Percentiles rank a stretch among this genome's conserved stretches.
Conservation (phyloP, 2,329 filamentous ascomycete genomes). For the Calonectria pseudoreteaudii region DNA sequence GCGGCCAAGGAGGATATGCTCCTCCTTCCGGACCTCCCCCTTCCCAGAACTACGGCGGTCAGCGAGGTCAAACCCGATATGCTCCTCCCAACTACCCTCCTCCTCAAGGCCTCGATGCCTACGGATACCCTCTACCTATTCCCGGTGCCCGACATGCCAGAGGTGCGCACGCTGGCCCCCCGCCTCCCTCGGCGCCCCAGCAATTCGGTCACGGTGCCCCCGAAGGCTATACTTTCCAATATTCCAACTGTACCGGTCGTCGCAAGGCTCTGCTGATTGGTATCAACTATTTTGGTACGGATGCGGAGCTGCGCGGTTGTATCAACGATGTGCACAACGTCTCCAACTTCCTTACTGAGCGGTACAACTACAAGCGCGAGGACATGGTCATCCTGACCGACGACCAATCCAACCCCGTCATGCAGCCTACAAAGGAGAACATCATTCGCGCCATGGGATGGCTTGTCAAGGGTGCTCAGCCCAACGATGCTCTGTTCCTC, state of each 20-base stretch:
- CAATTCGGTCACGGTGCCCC: constrained; percentile 77
- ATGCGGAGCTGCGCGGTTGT: constrained; percentile 79
- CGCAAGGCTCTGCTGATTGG: constrained; percentile 82
- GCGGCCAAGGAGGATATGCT: constrained; percentile 36
- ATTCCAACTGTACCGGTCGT: constrained; percentile 79
- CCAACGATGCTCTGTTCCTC: constrained; percentile 82
- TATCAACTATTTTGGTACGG: constrained; percentile 83
- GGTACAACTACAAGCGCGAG: constrained; percentile 78
- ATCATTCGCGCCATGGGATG: constrained; percentile 81
- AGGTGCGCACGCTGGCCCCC: constrained; percentile 49
- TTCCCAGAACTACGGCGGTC: constrained; percentile 31
- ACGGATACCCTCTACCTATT: constrained; percentile 61
- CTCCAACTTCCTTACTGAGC: constrained; percentile 75
- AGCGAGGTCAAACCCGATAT: constrained; percentile 41
- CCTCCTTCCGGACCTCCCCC: constrained; percentile 38
- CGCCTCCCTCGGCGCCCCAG: constrained; percentile 64
- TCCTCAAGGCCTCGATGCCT: constrained; percentile 57
- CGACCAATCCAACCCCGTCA: constrained; percentile 76
- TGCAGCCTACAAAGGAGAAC: constrained; percentile 80
- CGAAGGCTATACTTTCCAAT: constrained; percentile 77
- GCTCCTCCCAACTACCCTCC: constrained; percentile 53
- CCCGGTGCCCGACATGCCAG: constrained; percentile 42
- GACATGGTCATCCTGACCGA: constrained; percentile 86
- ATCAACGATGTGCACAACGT: constrained; percentile 87
- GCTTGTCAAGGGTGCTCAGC: constrained; percentile 77